phyloP scores from a whole-genome alignment of 306 rosid genomes.

The Gynostemma pentaphyllum region DNA sequence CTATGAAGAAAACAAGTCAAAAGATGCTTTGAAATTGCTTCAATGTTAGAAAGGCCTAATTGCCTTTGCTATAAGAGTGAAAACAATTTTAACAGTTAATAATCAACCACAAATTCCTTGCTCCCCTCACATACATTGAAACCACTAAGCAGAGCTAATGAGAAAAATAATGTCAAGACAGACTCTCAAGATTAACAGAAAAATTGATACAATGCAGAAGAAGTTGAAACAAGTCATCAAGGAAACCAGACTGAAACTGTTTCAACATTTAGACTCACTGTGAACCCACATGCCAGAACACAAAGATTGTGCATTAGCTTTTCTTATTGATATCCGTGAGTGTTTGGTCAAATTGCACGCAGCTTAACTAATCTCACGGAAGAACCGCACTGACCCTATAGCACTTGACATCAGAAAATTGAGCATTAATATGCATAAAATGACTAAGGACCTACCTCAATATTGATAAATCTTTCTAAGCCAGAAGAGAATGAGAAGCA shows the following conservation, averaged over 20 bases:
- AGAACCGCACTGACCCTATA: too few species aligned
- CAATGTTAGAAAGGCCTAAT: not conserved
- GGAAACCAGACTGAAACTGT: not conserved
- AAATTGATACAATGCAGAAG: not conserved
- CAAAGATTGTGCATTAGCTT: not conserved
- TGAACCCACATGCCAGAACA: not conserved
- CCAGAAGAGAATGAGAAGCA: not conserved
- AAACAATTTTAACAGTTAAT: not conserved
- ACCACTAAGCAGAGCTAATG: not conserved
- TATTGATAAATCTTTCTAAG: not conserved
- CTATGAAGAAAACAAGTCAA: not conserved
- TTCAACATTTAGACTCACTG: not conserved
- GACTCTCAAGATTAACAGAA: not conserved
- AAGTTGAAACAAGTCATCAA: not conserved
- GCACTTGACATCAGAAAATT: too few species aligned
- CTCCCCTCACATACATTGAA: too few species aligned
- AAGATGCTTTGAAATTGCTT: too few species aligned
- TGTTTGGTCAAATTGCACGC: too few species aligned
- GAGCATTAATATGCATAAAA: not conserved
- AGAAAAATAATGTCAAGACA: not conserved
- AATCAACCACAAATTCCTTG: not conserved
- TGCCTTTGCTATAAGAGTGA: not conserved
- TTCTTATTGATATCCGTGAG: too few species aligned
- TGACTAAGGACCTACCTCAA: not conserved
- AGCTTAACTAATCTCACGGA: too few species aligned